Evolutionary conservation across 495 filamentous ascomycete genomes (phyloP), one percentile per base, ranked within the genome.

Genomic region (Poronia punctata): DNA sequence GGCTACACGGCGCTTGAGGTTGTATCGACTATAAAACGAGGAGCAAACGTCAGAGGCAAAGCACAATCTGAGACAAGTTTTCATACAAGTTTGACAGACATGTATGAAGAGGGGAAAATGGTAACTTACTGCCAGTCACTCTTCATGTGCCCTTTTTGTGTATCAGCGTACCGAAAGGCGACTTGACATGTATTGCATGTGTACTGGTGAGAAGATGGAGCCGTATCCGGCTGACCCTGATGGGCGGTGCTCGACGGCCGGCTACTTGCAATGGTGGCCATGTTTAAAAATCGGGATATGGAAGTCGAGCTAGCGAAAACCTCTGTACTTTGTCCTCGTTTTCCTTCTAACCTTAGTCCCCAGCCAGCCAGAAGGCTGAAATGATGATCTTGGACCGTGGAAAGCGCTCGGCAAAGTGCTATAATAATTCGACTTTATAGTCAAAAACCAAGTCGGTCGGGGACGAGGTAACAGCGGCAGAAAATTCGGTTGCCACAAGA

Each of bases 141-240:
- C 53, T 88, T 87, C 88, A 97, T 97, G 56, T 98, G 92, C 31
- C 78, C 80, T 48, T 88, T 78, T 62, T 98, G 92, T n/a, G 88
- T 77, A 59, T 97, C 90, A 57, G 82, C 83, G 57, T 83, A 84
- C 52, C 90, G 82, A 66, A 96, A 97, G 21, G 92, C 92, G 43
- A 98, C 88, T 50, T 95, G 88, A 52, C 92, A 98, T 21, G 90
- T 86, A 67, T 98, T 98, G 75, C 92, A 98, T 30, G 92, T 95
- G 62, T 87, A 97, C 2, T 90, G 89, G 61, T 95, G 84, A 16
- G 82, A 76, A 22, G 55, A 59, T 6, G 74, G 56, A 21, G 61
- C 38, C 16, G 59, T 43, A 25, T 72, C 67, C 35, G 57, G 54
- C 16, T 48, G 50, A 4, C 56, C 33, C 31, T 50, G 39, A 12